These are phyloP conservation scores for Barnettozyma wickerhamii DNA, from an alignment of 805 yeast genomes.

Conservation along the genomic window DNA sequence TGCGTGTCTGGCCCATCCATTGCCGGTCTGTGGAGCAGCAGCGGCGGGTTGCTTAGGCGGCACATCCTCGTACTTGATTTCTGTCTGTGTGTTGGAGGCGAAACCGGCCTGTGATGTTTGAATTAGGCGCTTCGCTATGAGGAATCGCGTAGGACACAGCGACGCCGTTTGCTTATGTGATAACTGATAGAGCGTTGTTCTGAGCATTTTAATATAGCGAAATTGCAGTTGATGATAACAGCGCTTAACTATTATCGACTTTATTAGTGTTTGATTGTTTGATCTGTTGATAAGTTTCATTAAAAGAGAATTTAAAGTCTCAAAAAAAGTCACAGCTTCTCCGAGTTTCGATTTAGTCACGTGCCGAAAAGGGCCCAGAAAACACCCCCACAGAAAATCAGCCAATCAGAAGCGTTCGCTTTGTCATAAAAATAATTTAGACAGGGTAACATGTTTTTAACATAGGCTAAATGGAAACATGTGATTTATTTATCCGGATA, in stretches of 20 bases:
- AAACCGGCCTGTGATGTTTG: constrained; percentile 8
- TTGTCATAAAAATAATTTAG: background rate
- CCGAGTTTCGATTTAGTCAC: background rate
- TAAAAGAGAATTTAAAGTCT: too few relatives aligned
- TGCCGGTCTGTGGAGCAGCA: background rate
- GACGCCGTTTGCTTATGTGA: background rate
- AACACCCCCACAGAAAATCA: background rate
- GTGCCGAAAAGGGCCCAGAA: background rate
- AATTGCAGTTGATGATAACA: too few relatives aligned
- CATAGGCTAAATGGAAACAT: too few relatives aligned
- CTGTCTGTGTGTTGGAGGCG: constrained; percentile 6
- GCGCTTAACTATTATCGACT: too few relatives aligned
- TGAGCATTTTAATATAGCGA: background rate
- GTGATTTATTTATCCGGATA: too few relatives aligned
- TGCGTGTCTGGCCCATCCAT: constrained; percentile 25
- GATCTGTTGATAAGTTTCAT: too few relatives aligned
- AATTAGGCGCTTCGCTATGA: constrained; percentile 1
- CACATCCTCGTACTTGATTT: constrained; percentile 10
- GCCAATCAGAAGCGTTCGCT: background rate
- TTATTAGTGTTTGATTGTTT: too few relatives aligned
- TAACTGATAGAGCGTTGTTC: background rate
- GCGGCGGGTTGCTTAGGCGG: constrained; percentile 1
- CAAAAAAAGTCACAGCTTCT: background rate
- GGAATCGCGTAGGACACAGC: background rate
- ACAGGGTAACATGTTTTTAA: too few relatives aligned